Conservation (phyloP, 1,139 yeast genomes). For the Saccharomycopsis hybrid region DNA sequence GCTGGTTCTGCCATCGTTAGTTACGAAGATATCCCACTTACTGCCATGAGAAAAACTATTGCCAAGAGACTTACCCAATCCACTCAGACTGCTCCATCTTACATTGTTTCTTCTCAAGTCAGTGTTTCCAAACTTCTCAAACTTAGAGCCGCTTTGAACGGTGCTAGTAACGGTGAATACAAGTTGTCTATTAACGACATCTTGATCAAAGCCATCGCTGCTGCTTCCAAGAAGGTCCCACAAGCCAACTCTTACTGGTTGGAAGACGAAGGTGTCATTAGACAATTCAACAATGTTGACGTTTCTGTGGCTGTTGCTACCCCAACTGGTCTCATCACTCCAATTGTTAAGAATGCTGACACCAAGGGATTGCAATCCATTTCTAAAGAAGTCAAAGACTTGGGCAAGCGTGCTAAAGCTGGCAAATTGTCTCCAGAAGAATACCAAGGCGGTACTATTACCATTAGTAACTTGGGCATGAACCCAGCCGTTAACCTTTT, state of each 20-base stretch:
- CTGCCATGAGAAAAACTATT: conserved; percentile 91
- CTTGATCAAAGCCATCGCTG: conserved; percentile 88
- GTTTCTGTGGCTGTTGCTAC: conserved; percentile 99
- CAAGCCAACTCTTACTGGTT: conserved; percentile 93
- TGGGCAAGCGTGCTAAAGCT: conserved; percentile 93
- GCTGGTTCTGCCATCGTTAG: conserved; percentile 49
- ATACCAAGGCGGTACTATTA: conserved; percentile 98
- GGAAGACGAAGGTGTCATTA: conserved; percentile 80
- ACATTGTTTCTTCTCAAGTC: conserved; percentile 80
- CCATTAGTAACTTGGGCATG: conserved; percentile 98
- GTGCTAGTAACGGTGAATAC: conserved; percentile 80
- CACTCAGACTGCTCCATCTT: conserved; percentile 82
- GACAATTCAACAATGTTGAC: conserved; percentile 88
- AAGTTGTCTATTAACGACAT: conserved; percentile 92
- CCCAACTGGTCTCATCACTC: conserved; percentile 94
- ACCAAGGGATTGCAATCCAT: conserved; percentile 77
- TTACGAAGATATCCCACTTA: conserved; percentile 77
- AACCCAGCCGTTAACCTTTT: conserved; percentile 86
- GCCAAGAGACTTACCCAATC: conserved; percentile 85
- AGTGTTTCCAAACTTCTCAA: conserved; percentile 87
- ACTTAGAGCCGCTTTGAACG: conserved; percentile 84
- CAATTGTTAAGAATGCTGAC: conserved; percentile 85
- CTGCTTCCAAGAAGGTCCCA: conserved; percentile 86
- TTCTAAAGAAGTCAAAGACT: conserved; percentile 79
- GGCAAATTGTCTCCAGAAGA: conserved; percentile 92